Evolutionary conservation across 768 basidiomycete genomes (phyloP), one percentile per base, ranked within the genome.

Genomic region (Lactifluus rugatus): DNA sequence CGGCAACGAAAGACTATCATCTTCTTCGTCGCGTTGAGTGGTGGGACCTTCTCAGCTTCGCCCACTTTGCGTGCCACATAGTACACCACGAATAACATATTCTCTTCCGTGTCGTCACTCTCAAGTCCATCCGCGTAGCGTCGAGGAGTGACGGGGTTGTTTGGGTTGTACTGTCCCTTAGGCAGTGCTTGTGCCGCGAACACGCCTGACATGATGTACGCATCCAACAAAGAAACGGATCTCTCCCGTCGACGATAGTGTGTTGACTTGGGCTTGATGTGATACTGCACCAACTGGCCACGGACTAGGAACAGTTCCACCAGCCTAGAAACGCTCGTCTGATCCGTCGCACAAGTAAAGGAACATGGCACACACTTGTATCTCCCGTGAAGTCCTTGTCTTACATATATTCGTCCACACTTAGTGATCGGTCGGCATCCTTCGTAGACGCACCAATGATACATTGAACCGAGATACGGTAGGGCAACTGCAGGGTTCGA

Each of bases 121-220:
- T 95, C 89, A 11, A 98, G 74, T 1, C 94, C 94, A 66, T 98
- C 95, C 55, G 84, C 78, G 68, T 96, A 97, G 47, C 89, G 82
- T 10, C 90, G 81, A 1, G 90, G 81, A 32, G 78, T 71, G 9
- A 74, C 69, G 1, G 73, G 71, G 16, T 70, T 71, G 64, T 81
- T 76, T 5, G 84, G 79, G 46, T 72, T 72, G 67, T 81, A 85
- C 67, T 89, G 81, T n/a, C 80, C 80, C 49, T 73, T 71, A 6
- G 83, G 83, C 34, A 89, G 75, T 16, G 79, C 75, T 63, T 81
- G 78, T 19, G 84, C 81, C 19, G 88, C 89, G 56, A 90, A 76
- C 66, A 87, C 85, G 9, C 94, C 93, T n/a, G 93, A 94, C 67
- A 80, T 85, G 28, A 93, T 78, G 70, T 94, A 92, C 8, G 84